Evolutionary conservation across 768 basidiomycete genomes (phyloP), one percentile per base, ranked within the genome.

Genomic region (Serendipita sp.): DNA sequence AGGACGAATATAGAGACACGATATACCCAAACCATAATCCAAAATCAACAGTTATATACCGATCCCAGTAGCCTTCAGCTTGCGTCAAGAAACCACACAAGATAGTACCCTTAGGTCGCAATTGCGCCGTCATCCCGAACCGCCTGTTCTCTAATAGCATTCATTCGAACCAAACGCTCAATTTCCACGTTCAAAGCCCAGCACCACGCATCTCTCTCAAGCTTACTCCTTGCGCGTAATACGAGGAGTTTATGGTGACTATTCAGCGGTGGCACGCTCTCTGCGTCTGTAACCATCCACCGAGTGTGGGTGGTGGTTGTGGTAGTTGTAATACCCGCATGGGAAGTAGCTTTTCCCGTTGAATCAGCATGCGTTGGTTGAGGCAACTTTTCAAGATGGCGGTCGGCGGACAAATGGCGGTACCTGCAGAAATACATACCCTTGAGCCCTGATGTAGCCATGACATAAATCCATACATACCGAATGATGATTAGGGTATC

Each of bases 161-260:
- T 82, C 7, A 75, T 74, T 70, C 89, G 78, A 44, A 83, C 83
- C 13, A 88, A 75, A 72, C 84, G 85, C 74, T 97, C 92, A 67
- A 96, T 91, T 75, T 95, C 91, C 51, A 81, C 82, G 67, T 90
- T 92, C 69, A 98, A 75, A 0, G 90, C 91, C 88, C 89, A 96
- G 69, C 91, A 91, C 94, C 94, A 97, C 34, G 86, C 80, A 73
- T 98, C 93, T 34, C 94, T 78, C 74, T 98, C 95, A 44, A 97
- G 77, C 75, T 85, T 84, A 71, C 84, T 91, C 71, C 92, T 78
- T 63, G 87, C 84, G 67, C 84, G 80, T 69, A 88, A 86, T 1
- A 92, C 79, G 15, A 80, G 69, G 64, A 84, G 69, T 72, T 85
- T 85, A 66, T 82, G 76, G 69, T 83, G 84, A 66, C 76, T 78